A percentile compares a stretch with the other conserved stretches of the same genome.
Evolutionary conservation across 345 rosid species (phyloP).

Genomic region (Citrus trifoliata): DNA sequence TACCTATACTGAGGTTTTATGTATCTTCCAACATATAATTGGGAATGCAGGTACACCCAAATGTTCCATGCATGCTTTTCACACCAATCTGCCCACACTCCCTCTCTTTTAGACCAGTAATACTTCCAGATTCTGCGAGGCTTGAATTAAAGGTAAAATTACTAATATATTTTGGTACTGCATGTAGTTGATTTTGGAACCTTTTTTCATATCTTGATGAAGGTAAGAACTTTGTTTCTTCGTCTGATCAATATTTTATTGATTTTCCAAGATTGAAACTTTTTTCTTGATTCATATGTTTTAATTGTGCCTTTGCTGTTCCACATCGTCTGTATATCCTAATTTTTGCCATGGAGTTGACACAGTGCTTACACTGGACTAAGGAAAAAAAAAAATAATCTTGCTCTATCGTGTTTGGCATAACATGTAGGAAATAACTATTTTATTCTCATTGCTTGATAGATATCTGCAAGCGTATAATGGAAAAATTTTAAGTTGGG

Average conservation of each 20-base stretch:
- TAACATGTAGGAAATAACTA: too few relatives aligned
- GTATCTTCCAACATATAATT: background rate
- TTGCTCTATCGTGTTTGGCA: too few relatives aligned
- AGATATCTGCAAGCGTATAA: background rate
- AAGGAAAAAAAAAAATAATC: background rate
- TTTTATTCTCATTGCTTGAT: background rate
- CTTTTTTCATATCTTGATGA: too few relatives aligned
- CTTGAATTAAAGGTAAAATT: conserved; percentile 79
- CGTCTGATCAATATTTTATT: background rate
- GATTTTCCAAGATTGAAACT: background rate
- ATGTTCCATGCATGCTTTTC: conserved; percentile 97
- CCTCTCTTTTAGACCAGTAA: conserved; percentile 93
- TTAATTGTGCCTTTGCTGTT: background rate
- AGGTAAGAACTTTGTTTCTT: background rate
- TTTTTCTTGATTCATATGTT: background rate
- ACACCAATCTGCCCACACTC: conserved; percentile 99
- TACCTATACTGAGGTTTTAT: background rate
- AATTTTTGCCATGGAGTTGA: background rate
- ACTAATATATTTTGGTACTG: background rate
- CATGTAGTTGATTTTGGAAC: background rate
- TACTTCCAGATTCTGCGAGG: conserved; percentile 96
- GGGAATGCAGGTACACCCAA: conserved; percentile 90
- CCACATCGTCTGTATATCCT: background rate
- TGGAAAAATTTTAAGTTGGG: too few relatives aligned
- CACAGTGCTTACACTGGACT: background rate